These are phyloP conservation scores for Schwanniomyces polymorphus DNA, from an alignment of 805 yeast genomes.

Conservation along the genomic window DNA sequence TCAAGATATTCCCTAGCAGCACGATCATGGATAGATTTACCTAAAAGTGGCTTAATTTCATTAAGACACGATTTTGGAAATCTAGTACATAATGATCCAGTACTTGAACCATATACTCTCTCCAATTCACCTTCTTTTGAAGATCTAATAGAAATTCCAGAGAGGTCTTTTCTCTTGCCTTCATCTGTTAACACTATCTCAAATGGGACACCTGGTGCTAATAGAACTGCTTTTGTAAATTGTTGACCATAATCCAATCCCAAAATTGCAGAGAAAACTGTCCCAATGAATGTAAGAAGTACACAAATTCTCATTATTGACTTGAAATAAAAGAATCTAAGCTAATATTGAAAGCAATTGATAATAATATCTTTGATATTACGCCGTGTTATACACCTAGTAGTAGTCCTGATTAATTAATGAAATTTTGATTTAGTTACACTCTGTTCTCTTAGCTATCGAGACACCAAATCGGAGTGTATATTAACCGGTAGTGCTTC, in stretches of 20 bases:
- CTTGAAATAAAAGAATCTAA: neutral
- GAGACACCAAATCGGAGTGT: neutral
- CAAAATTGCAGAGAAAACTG: conserved; percentile 59
- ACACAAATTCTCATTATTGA: conserved; percentile 7
- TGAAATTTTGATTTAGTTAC: neutral
- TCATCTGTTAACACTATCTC: conserved; percentile 89
- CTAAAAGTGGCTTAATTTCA: conserved; percentile 71
- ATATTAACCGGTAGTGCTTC: neutral
- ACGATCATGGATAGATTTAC: conserved; percentile 52
- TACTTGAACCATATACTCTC: conserved; percentile 77
- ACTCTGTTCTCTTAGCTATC: neutral
- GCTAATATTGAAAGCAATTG: neutral
- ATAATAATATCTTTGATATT: neutral
- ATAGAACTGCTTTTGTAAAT: conserved; percentile 79
- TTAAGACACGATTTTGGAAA: conserved; percentile 70
- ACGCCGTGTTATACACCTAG: neutral
- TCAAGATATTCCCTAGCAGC: conserved; percentile 47
- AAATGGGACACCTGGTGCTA: conserved; percentile 87
- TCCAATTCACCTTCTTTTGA: conserved; percentile 49
- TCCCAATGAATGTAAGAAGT: conserved; percentile 11
- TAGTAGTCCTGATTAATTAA: neutral
- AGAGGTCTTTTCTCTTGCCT: conserved; percentile 84
- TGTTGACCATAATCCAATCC: conserved; percentile 92
- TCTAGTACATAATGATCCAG: conserved; percentile 66
- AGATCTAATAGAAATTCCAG: conserved; percentile 69